These are phyloP conservation scores for Beauveria bassiana DNA, from an alignment of 2,329 filamentous ascomycete species.

Conservation along the genomic window DNA sequence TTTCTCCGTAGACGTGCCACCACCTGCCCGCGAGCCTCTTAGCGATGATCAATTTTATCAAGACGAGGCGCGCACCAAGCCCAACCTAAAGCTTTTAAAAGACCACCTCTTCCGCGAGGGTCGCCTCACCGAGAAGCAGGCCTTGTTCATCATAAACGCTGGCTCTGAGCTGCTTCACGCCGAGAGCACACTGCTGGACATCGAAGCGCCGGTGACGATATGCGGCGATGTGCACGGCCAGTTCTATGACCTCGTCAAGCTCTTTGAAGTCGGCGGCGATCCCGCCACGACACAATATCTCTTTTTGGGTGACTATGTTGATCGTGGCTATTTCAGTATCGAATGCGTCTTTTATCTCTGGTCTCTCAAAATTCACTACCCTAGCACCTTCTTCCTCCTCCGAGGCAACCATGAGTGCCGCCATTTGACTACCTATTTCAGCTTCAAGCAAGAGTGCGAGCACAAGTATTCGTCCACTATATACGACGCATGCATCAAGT, in stretches of 20 bases:
- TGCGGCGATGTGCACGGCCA: conserved; percentile 98
- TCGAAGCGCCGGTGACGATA: conserved; percentile 98
- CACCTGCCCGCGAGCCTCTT: conserved; percentile 85
- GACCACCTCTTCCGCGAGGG: conserved; percentile 98
- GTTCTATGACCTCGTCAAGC: conserved; percentile 99
- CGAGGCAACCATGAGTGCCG: conserved; percentile 98
- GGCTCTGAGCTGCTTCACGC: conserved; percentile 80
- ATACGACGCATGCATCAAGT: conserved; percentile 97
- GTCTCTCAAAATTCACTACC: conserved; percentile 98
- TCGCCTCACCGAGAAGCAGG: conserved; percentile 93
- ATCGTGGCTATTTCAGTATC: conserved; percentile 97
- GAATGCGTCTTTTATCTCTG: conserved; percentile 98
- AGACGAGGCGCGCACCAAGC: conserved; percentile 76
- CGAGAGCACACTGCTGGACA: conserved; percentile 94
- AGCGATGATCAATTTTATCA: conserved; percentile 93
- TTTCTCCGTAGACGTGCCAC: conserved; percentile 73
- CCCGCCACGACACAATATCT: conserved; percentile 93
- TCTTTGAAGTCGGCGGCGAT: conserved; percentile 97
- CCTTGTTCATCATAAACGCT: conserved; percentile 84
- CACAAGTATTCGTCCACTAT: conserved; percentile 97
- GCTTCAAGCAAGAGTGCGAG: conserved; percentile 99
- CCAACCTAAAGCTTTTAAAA: conserved; percentile 89
- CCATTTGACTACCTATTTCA: conserved; percentile 99
- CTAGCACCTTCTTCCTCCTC: conserved; percentile 91
- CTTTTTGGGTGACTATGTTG: conserved; percentile 96